These are phyloP conservation scores for Thelonectria rubi DNA, from an alignment of 2,329 filamentous ascomycete genomes.

Conservation along the genomic window DNA sequence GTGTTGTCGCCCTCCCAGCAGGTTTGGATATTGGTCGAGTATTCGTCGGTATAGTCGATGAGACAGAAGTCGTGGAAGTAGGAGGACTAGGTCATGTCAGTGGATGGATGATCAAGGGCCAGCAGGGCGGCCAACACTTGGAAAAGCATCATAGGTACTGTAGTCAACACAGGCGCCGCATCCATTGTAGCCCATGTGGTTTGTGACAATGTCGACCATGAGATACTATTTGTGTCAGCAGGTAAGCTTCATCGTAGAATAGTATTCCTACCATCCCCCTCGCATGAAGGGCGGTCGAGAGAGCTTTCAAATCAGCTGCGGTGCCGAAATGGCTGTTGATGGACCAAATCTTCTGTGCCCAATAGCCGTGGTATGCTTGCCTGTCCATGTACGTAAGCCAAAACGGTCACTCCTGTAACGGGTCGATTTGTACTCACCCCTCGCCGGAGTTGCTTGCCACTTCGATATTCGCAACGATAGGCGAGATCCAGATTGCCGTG, in stretches of 20 bases:
- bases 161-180: constrained; percentile 29
- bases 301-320: constrained; percentile 23
- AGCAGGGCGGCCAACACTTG: constrained; percentile 3
- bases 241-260: too few relatives aligned
- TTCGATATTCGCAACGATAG: constrained; percentile 29
- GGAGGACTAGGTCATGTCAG: constrained; percentile 15
- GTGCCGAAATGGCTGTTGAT: constrained; percentile 28
- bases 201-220: constrained; percentile 30
- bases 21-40: constrained; percentile 24
- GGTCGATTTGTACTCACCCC: constrained; percentile 15
- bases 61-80: constrained; percentile 31
- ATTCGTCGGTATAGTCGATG: constrained; percentile 28
- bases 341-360: constrained; percentile 29
- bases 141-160: constrained; percentile 24
- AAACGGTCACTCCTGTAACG: background rate
- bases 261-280: constrained; percentile 22
- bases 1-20: constrained; percentile 34
- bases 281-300: constrained; percentile 28
- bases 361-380: constrained; percentile 30
- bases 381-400: constrained; percentile 1
- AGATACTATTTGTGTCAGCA: constrained; percentile 21
- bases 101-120: background rate
- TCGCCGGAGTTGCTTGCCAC: constrained; percentile 6
- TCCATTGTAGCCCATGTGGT: constrained; percentile 30
- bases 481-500: constrained; percentile 30